A percentile compares a stretch with the other conserved stretches of the same genome.
phyloP scores from a whole-genome alignment of 495 filamentous ascomycete genomes.

The Aspergillus incahuasiensis region DNA sequence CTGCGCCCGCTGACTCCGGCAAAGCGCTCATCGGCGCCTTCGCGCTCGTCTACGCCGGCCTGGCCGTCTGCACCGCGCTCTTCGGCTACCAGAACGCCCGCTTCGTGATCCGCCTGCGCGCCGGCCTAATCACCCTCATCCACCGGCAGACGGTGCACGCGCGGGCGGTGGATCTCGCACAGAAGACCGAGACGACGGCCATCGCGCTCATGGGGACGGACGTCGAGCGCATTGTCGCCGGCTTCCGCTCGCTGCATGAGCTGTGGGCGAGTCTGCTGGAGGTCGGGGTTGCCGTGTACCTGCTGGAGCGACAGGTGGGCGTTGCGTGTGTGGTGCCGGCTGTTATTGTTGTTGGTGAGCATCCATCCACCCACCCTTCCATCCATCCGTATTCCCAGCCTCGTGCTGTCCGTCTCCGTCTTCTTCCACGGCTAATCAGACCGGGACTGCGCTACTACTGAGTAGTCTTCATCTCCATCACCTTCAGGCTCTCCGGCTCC shows the following conservation, averaged over 20 bases:
- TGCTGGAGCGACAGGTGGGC: conserved; percentile 5
- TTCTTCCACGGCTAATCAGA: too few species aligned
- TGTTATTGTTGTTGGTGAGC: conserved; percentile 1
- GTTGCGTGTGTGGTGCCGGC: not conserved
- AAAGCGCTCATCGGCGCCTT: conserved; percentile 3
- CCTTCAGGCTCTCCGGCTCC: not conserved
- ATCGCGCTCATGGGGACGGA: conserved; percentile 7
- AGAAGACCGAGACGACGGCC: not conserved
- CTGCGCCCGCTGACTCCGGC: not conserved
- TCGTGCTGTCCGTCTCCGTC: too few species aligned
- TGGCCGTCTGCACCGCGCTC: not conserved
- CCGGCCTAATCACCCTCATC: conserved; percentile 1
- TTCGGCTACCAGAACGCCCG: conserved; percentile 1
- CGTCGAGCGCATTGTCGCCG: not conserved
- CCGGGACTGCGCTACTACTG: too few species aligned
- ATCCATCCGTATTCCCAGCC: too few species aligned
- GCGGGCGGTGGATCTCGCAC: not conserved
- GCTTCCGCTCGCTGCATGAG: not conserved
- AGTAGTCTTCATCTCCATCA: conserved; percentile 3
- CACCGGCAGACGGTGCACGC: not conserved
- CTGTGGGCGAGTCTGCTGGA: conserved; percentile 5
- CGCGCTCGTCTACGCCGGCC: not conserved
- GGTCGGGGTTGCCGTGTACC: not conserved
- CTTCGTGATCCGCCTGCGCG: conserved; percentile 1
- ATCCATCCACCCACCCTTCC: too few species aligned